These are phyloP conservation scores for Globisporangium nunn DNA, from an alignment of 352 stramenopile genomes.

Conservation along the genomic window DNA sequence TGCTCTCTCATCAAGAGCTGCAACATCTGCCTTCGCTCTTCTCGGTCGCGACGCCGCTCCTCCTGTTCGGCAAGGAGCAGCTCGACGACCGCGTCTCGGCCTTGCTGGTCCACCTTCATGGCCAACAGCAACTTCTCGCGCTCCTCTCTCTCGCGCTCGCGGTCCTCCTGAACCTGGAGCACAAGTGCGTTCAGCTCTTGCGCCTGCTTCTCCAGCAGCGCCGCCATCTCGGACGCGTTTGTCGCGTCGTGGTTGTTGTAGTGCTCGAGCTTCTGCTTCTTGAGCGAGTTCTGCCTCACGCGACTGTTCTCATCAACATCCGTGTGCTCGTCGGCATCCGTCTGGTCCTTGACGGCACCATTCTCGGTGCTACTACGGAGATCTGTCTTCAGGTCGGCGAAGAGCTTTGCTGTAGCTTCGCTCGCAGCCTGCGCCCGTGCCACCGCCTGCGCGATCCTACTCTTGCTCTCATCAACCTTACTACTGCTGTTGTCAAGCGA, in stretches of 20 bases:
- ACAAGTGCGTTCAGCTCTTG: conserved; percentile 1
- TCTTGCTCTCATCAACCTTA: not conserved
- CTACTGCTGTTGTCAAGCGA: not conserved
- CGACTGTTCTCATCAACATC: not conserved
- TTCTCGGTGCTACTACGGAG: not conserved
- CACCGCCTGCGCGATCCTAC: not conserved
- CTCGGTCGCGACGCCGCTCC: conserved; percentile 4
- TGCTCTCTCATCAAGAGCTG: conserved; percentile 8
- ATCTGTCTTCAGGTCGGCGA: not conserved
- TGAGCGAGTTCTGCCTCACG: conserved; percentile 2
- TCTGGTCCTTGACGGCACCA: not conserved
- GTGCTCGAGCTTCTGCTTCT: conserved; percentile 9
- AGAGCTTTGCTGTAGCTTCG: not conserved
- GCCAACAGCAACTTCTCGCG: conserved; percentile 1
- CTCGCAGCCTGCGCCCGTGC: not conserved
- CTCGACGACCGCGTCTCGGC: conserved; percentile 5
- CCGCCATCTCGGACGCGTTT: not conserved
- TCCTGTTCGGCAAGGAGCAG: conserved; percentile 9
- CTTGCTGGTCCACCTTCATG: conserved; percentile 9
- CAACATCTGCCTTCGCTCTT: conserved; percentile 10
- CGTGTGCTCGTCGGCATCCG: not conserved
- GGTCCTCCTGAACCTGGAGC: conserved; percentile 2
- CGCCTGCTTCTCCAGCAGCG: conserved; percentile 2
- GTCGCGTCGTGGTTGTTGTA: too few relatives aligned
- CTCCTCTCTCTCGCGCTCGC: conserved; percentile 4